Evolutionary conservation across 2,329 filamentous ascomycete genomes (phyloP).

Genomic region (Pseudogymnoascus sp.): DNA sequence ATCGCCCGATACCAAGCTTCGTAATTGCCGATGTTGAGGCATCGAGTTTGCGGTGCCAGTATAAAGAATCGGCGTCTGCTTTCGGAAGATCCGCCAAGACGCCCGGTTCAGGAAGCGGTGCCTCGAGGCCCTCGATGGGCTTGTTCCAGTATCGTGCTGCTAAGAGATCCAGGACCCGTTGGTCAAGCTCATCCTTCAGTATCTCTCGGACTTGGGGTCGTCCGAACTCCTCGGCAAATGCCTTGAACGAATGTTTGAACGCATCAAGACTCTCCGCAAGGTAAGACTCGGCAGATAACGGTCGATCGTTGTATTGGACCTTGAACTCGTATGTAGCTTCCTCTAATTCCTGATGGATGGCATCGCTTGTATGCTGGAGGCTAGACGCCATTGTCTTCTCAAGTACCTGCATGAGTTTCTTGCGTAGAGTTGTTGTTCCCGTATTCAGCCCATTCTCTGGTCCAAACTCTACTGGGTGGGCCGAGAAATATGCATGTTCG

Average conservation of each 20-base stretch:
- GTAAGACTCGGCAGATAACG: constrained; percentile 91
- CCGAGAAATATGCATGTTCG: constrained; percentile 77
- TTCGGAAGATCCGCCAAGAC: constrained; percentile 72
- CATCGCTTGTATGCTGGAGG: constrained; percentile 79
- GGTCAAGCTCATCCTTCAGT: constrained; percentile 85
- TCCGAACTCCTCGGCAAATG: constrained; percentile 83
- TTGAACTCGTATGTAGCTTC: constrained; percentile 99
- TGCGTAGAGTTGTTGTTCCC: constrained; percentile 78
- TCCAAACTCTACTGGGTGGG: constrained; percentile 75
- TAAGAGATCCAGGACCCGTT: constrained; percentile 85
- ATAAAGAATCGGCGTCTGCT: constrained; percentile 73
- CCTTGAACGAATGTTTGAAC: constrained; percentile 97
- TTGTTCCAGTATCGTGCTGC: constrained; percentile 97
- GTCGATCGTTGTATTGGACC: constrained; percentile 96
- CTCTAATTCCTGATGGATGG: constrained; percentile 88
- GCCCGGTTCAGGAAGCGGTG: constrained; percentile 59
- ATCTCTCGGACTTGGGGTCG: constrained; percentile 81
- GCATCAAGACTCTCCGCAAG: constrained; percentile 88
- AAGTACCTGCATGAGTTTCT: constrained; percentile 93
- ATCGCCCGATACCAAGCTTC: constrained; percentile 83
- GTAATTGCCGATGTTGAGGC: constrained; percentile 84
- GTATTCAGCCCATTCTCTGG: constrained; percentile 63
- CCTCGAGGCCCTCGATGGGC: constrained; percentile 74
- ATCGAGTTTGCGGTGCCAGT: constrained; percentile 92
- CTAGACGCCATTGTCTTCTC: constrained; percentile 96